Base-by-base conservation (phyloP, 257 asterid genomes). In the Schizonepeta tenuifolia region DNA sequence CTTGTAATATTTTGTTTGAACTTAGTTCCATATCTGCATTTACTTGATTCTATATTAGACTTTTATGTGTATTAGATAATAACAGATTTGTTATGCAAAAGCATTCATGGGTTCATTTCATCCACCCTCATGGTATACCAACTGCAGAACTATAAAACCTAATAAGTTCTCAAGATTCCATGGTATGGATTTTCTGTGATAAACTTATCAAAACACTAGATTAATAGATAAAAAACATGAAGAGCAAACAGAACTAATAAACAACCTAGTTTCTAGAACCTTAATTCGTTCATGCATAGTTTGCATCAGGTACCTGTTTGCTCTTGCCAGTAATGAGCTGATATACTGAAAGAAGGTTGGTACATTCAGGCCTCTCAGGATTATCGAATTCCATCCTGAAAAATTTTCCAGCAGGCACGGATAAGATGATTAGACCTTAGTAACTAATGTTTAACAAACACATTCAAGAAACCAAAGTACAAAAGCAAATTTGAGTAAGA, bases 321-420 rank as follows among this genome's bases (percentile, higher is more conserved):
- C 95, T 88, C 90, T 86, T 91, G 83, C 92, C 86, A 10, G 93
- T 87, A 78, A 95, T 78, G 54, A 92, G 90, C 84, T 95, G 97
- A 82, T 90, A 95, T 73, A 95, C 70, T 40, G 99, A 82, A 68
- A 91, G 99, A 84, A 95, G 98, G 81, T 95, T 91, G 80, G 82
- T 85, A 69, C 97, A 91, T 79, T 91, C 99, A 59, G 99, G 99
- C 87, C 99, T 88, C 82, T 88, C 95, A 6, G 91, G 87, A 77
- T 91, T 90, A 79, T 90, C 94, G 35, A 91, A 95, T 80, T 91
- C 98, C 89, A 95, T 72, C 80, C 99, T 92, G 93, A 65, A 75
- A 43, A 44, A 58, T 53, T 69, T 46, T 55, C 60, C 65, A 64
- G 31, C 79, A 68, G 53, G 75, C 14, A 49, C 41, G 49, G 46